phyloP scores from a whole-genome alignment of 371 early-diverging fungal genomes.

The Mortierella sp. region DNA sequence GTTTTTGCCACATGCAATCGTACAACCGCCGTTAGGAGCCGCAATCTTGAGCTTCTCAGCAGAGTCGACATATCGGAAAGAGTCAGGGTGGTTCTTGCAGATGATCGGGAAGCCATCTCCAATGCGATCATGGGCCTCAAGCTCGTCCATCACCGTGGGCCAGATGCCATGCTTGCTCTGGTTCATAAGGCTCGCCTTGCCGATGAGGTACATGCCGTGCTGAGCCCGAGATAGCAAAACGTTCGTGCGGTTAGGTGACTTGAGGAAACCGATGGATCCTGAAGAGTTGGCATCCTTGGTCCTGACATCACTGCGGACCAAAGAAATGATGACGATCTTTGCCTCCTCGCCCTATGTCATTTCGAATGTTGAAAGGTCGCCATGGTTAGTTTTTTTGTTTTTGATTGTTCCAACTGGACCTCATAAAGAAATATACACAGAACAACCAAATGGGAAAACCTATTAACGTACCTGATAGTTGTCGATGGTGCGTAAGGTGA shows the following conservation, averaged over 20 bases:
- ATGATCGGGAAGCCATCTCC: conserved; percentile 61
- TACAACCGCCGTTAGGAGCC: conserved; percentile 62
- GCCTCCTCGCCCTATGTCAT: conserved; percentile 6
- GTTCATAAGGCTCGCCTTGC: conserved; percentile 62
- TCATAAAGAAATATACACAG: too few relatives aligned
- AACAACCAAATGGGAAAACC: too few relatives aligned
- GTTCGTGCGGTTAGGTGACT: conserved; percentile 82
- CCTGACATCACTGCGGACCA: conserved; percentile 72
- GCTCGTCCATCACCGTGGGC: conserved; percentile 47
- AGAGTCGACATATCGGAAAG: conserved; percentile 15
- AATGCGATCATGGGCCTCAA: conserved; percentile 43
- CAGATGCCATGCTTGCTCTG: conserved; percentile 55
- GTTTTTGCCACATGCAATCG: conserved; percentile 22
- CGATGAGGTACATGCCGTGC: conserved; percentile 69
- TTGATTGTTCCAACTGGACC: too few relatives aligned
- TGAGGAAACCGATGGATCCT: conserved; percentile 84
- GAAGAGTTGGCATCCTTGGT: conserved; percentile 10
- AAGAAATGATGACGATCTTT: conserved; percentile 62
- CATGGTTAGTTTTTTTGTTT: too few relatives aligned
- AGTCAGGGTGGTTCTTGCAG: conserved; percentile 62
- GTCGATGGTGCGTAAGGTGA: conserved; percentile 56
- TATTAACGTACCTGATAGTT: conserved; percentile 38
- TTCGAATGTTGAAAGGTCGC: too few relatives aligned
- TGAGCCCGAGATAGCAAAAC: conserved; percentile 83
- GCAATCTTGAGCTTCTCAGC: conserved; percentile 33